Conservation (phyloP, 768 basidiomycete species). For the Phlebiopsis gigantea region DNA sequence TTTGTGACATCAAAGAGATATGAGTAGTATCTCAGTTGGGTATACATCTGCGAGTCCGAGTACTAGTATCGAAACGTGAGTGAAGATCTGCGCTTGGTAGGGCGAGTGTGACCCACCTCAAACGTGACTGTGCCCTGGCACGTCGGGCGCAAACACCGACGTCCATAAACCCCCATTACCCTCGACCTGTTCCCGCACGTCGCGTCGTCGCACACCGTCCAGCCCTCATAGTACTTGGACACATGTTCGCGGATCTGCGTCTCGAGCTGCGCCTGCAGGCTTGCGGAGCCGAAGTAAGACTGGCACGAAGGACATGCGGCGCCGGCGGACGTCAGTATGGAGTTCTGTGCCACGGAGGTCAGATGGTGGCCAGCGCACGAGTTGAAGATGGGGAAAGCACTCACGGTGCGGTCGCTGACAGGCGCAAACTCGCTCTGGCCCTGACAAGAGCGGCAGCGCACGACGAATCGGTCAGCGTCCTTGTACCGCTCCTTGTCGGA, state of each 20-base stretch:
- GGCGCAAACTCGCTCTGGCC: constrained; percentile 52
- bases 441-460: constrained; percentile 77
- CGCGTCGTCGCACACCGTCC: constrained; percentile 82
- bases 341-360: constrained; percentile 40
- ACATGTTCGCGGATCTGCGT: constrained; percentile 77
- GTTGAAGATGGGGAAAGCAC: constrained; percentile 15
- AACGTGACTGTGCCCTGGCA: constrained; percentile 70
- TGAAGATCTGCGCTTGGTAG: constrained; percentile 1
- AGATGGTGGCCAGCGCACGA: not conserved
- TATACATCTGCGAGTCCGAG: constrained; percentile 78
- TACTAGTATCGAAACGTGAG: too few species aligned
- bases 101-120: constrained; percentile 47
- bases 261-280: constrained; percentile 82
- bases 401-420: constrained; percentile 54
- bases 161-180: constrained; percentile 90
- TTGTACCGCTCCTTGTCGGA: constrained; percentile 86
- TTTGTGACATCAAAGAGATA: constrained; percentile 74
- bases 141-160: constrained; percentile 64
- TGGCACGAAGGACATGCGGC: constrained; percentile 68
- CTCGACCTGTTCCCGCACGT: constrained; percentile 83
- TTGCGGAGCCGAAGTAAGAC: constrained; percentile 44
- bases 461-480: constrained; percentile 61
- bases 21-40: constrained; percentile 80
- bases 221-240: constrained; percentile 80
- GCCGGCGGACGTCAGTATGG: constrained; percentile 60